Evolutionary conservation across 805 yeast species (phyloP).

Genomic region (Candida krabiensis): DNA sequence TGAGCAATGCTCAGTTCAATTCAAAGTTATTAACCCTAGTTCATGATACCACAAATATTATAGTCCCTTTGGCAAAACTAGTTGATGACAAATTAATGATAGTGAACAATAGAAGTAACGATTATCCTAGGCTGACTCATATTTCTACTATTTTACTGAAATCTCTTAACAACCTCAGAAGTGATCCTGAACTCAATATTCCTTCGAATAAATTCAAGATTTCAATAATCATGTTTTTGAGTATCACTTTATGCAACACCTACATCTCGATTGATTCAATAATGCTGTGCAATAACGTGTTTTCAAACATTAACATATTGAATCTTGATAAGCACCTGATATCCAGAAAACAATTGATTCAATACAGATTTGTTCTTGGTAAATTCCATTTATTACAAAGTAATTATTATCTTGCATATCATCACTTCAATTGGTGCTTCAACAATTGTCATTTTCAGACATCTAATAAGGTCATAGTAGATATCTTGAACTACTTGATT

Average conservation of each 20-base stretch:
- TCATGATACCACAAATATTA: conserved; percentile 34
- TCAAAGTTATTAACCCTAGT: conserved; percentile 40
- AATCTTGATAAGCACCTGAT: conserved; percentile 42
- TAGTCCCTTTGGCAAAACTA: conserved; percentile 46
- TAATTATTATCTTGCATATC: conserved; percentile 45
- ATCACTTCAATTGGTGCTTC: conserved; percentile 53
- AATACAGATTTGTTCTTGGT: conserved; percentile 54
- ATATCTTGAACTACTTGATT: conserved; percentile 45
- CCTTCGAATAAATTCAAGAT: conserved; percentile 38
- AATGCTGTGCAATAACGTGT: conserved; percentile 58
- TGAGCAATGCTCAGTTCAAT: conserved; percentile 42
- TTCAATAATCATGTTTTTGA: conserved; percentile 47
- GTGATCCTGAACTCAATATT: conserved; percentile 39
- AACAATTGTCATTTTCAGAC: conserved; percentile 31
- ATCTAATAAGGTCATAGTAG: conserved; percentile 32
- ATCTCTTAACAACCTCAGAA: conserved; percentile 50
- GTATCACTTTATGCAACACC: conserved; percentile 48
- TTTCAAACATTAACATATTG: conserved; percentile 57
- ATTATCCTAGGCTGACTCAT: conserved; percentile 45
- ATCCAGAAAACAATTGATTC: conserved; percentile 44
- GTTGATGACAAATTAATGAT: conserved; percentile 43
- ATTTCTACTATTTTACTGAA: conserved; percentile 49
- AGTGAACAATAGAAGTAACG: conserved; percentile 30
- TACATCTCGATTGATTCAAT: conserved; percentile 57
- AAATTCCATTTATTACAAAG: conserved; percentile 54